Conservation (phyloP, 148 eudicot species). For the Fagopyrum tataricum region DNA sequence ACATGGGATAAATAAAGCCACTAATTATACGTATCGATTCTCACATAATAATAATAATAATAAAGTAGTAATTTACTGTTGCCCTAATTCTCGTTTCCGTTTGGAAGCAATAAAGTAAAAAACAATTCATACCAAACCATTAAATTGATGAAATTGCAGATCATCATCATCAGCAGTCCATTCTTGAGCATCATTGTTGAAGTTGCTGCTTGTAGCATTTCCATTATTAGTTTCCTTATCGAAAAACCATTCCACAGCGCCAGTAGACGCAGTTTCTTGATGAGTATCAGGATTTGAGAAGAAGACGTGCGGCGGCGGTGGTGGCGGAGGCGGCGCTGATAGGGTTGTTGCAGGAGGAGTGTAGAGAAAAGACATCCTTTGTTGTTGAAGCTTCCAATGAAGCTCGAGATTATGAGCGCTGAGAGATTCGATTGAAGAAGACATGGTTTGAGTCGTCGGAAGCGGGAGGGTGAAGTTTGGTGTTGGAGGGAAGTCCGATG, state of each 20-base stretch:
- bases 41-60: no score
- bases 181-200: neutral
- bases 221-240: slow-evolving; percentile 12
- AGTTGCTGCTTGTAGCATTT: neutral
- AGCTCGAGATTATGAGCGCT: slow-evolving; percentile 59
- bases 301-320: slow-evolving; percentile 33
- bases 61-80: neutral
- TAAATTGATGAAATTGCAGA: neutral
- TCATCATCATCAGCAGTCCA: neutral
- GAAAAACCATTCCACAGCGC: slow-evolving; percentile 43
- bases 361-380: slow-evolving; percentile 45
- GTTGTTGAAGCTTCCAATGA: slow-evolving; percentile 69
- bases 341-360: no score
- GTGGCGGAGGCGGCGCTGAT: slow-evolving; percentile 21
- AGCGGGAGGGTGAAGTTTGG: neutral
- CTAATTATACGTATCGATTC: no score
- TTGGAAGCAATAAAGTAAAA: neutral
- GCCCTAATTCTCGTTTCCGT: neutral
- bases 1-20: no score
- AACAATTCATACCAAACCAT: neutral
- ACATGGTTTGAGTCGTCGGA: neutral
- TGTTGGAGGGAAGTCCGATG: slow-evolving; percentile 30
- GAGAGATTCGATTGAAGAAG: slow-evolving; percentile 52
- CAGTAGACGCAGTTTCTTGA: neutral
- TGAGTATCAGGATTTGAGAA: slow-evolving; percentile 6